Conservation (phyloP, 331 rosid genomes). For the Rosa hybrid region DNA sequence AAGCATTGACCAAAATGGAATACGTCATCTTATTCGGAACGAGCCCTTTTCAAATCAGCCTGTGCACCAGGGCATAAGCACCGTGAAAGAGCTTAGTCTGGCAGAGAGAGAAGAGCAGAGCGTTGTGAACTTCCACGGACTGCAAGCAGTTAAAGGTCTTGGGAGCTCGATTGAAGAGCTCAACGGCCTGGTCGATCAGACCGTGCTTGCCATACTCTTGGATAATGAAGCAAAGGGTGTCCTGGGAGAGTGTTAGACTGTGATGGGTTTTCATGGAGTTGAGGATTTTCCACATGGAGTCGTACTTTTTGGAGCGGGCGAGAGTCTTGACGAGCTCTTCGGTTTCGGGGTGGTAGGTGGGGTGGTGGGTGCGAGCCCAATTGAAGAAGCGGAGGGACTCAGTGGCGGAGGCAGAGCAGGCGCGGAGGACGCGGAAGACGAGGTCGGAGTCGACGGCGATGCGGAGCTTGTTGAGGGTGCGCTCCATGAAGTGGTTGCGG, state of each 20-base stretch:
- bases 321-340: slow-evolving; percentile 79
- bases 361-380: slow-evolving; percentile 71
- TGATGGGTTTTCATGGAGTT: slow-evolving; percentile 55
- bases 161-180: slow-evolving; percentile 61
- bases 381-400: slow-evolving; percentile 90
- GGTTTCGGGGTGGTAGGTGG: slow-evolving; percentile 70
- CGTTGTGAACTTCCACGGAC: slow-evolving; percentile 51
- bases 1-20: slow-evolving; percentile 68
- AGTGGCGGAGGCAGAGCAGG: slow-evolving; percentile 60
- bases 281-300: slow-evolving; percentile 82
- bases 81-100: slow-evolving; percentile 70
- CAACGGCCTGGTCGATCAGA: slow-evolving; percentile 68
- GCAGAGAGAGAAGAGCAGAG: slow-evolving; percentile 74
- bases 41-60: slow-evolving; percentile 64
- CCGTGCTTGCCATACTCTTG: slow-evolving; percentile 74
- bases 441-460: slow-evolving; percentile 76
- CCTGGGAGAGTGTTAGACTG: slow-evolving; percentile 50
- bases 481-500: slow-evolving; percentile 87
- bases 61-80: slow-evolving; percentile 73
- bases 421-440: slow-evolving; percentile 88
- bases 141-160: slow-evolving; percentile 51
- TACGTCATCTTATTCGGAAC: slow-evolving; percentile 70
- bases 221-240: slow-evolving; percentile 61
- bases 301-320: slow-evolving; percentile 62
- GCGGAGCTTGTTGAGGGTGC: slow-evolving; percentile 89